Base-by-base conservation (phyloP, 352 stramenopile genomes). In the Globisporangium middletonii region DNA sequence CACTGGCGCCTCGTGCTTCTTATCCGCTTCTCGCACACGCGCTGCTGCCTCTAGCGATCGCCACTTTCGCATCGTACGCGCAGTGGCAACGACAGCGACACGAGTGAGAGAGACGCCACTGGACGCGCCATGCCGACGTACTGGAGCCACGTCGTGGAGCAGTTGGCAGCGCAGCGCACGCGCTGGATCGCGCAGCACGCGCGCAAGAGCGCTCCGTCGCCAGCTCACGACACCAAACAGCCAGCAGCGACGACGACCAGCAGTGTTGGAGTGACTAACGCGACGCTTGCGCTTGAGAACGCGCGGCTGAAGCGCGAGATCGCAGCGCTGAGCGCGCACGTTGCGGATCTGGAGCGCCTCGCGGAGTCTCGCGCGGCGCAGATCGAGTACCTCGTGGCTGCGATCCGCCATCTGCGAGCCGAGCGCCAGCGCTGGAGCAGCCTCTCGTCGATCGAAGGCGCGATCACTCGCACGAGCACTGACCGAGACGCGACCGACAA, bases 381-480 rank as follows among this genome's bases (percentile, higher is more conserved):
- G 27, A 63, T 63, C 42, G 28, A 57, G 23, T 27, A 41, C n/a
- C 18, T 63, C 28, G 42, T 63, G 23, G 30, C 18, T 18, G 37
- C 41, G 4, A 33, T 53, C 19, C 49, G 55, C 4, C 48, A 61
- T 27, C 19, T 61, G 26, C n/a, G 55, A 13, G 4, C 45, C 4
- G 23, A 61, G 38, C 48, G 42, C 33, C 55, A 23, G 19, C 47
- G 47, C 38, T 55, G 28, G 55, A 55, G 47, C 41, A 51, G 55
- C 13, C 11, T 61, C 47, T 55, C 55, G 12, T 61, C 55, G 7
- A n/a, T 45, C 7, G 45, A 44, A 19, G 23, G 16, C 11, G n/a
- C 23, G 12, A 46, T 12, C 35, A 18, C 19, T 38, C 12, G 33
- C 3, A 6, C 27, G 18, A 50, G 35, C 15, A 16, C 42, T 2